phyloP scores from a whole-genome alignment of 2,329 filamentous ascomycete species.

The Rhinocladiella similis region DNA sequence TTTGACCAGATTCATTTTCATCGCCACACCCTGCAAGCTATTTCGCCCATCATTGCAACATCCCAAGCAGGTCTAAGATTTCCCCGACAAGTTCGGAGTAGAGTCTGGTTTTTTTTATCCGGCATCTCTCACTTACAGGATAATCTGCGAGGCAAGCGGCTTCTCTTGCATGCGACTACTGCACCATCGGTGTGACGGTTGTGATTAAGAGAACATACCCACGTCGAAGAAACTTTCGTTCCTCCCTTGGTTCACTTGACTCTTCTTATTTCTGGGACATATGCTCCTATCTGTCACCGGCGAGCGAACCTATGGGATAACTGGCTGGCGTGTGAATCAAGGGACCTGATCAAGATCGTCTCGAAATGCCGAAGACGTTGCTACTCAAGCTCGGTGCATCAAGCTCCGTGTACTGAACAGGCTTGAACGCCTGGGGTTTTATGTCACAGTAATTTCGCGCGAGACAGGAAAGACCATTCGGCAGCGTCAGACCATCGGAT shows the following conservation, averaged over 20 bases:
- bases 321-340: too few species aligned
- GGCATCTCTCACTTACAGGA: not conserved
- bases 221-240: not conserved
- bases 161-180: constrained; percentile 1
- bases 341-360: not conserved
- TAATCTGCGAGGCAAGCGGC: not conserved
- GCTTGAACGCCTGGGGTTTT: too few species aligned
- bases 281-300: too few species aligned
- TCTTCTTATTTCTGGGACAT: not conserved
- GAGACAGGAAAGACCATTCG: too few species aligned
- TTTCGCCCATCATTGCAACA: too few species aligned
- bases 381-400: not conserved
- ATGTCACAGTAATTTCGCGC: too few species aligned
- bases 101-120: not conserved
- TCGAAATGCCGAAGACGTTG: not conserved
- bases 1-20: too few species aligned
- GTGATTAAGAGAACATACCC: constrained; percentile 1
- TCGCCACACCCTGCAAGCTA: too few species aligned
- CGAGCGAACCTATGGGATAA: too few species aligned
- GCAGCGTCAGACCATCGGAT: too few species aligned
- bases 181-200: not conserved
- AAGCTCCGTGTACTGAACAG: not conserved
- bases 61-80: too few species aligned
- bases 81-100: not conserved
- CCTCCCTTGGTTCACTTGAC: not conserved